Evolutionary conservation across 1,284 basidiomycete species (phyloP).

Genomic region (Anthracocystis panici-leucophaei): DNA sequence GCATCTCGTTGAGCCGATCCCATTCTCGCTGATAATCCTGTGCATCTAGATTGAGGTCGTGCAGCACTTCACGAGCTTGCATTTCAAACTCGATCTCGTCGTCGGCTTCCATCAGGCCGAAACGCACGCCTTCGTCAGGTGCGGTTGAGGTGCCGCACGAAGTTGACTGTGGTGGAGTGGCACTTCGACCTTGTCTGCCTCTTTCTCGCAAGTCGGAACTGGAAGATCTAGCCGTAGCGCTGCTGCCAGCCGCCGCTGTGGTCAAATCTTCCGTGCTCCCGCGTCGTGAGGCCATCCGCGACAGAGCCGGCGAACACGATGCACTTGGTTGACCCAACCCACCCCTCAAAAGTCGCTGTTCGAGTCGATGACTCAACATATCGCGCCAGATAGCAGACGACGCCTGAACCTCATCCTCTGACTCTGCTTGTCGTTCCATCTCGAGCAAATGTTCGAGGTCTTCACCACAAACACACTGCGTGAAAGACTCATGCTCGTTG

Average conservation of each 20-base stretch:
- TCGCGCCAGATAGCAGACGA: slow-evolving; percentile 46
- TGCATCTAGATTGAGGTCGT: slow-evolving; percentile 33
- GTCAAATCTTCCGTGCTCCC: slow-evolving; percentile 26
- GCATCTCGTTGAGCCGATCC: slow-evolving; percentile 36
- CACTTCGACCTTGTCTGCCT: slow-evolving; percentile 12
- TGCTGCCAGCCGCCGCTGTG: background rate
- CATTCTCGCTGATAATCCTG: slow-evolving; percentile 43
- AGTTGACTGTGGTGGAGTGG: background rate
- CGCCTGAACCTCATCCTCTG: slow-evolving; percentile 40
- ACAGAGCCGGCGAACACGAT: slow-evolving; percentile 22
- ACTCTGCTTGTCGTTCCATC: slow-evolving; percentile 44
- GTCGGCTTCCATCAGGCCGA: slow-evolving; percentile 44
- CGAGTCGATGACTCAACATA: slow-evolving; percentile 40
- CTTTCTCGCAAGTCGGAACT: slow-evolving; percentile 4
- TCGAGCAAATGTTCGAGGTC: slow-evolving; percentile 40
- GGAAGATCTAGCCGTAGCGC: background rate
- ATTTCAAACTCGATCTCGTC: slow-evolving; percentile 53
- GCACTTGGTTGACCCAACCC: slow-evolving; percentile 12
- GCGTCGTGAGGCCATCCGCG: slow-evolving; percentile 23
- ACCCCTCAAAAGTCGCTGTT: slow-evolving; percentile 30
- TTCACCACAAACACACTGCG: slow-evolving; percentile 57
- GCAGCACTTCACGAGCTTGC: slow-evolving; percentile 46
- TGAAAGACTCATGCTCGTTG: slow-evolving; percentile 52
- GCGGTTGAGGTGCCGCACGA: slow-evolving; percentile 7
- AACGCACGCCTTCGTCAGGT: slow-evolving; percentile 21